Evolutionary conservation across 2,329 filamentous ascomycete species (phyloP).

Genomic region (Alternaria novae-zelandiae): DNA sequence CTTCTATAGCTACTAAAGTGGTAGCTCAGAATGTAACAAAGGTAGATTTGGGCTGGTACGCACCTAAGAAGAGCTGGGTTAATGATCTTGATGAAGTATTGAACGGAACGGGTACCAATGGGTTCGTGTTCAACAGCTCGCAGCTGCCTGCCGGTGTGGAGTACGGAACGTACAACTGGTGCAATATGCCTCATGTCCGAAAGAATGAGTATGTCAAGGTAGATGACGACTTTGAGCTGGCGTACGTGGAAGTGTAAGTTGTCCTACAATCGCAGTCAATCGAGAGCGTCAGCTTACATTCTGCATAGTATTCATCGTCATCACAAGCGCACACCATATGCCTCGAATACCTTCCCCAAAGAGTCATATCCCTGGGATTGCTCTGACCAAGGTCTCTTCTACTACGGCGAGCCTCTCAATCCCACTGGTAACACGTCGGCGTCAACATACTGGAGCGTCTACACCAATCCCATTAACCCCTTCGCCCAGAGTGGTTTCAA

Average conservation of each 20-base stretch:
- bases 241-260: slow-evolving; percentile 76
- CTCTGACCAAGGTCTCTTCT: slow-evolving; percentile 71
- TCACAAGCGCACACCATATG: slow-evolving; percentile 84
- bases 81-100: slow-evolving; percentile 68
- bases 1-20: slow-evolving; percentile 21
- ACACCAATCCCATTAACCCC: slow-evolving; percentile 68
- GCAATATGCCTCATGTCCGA: slow-evolving; percentile 88
- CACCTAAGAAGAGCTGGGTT: slow-evolving; percentile 53
- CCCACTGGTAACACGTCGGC: slow-evolving; percentile 57
- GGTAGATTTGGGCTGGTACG: slow-evolving; percentile 43
- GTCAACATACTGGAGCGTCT: slow-evolving; percentile 70
- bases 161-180: slow-evolving; percentile 78
- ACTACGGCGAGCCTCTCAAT: slow-evolving; percentile 67
- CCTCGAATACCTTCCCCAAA: slow-evolving; percentile 75
- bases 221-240: slow-evolving; percentile 64
- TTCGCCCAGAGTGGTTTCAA: slow-evolving; percentile 71
- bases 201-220: slow-evolving; percentile 66
- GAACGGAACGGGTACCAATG: slow-evolving; percentile 68
- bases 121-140: slow-evolving; percentile 76
- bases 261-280: not conserved
- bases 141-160: slow-evolving; percentile 57
- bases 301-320: slow-evolving; percentile 70
- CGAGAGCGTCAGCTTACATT: not conserved
- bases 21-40: slow-evolving; percentile 19
- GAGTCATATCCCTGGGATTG: slow-evolving; percentile 79